Percentiles rank a stretch among this genome's conserved stretches.
Evolutionary conservation across 345 rosid species (phyloP).

Genomic region (Pistacia vera): DNA sequence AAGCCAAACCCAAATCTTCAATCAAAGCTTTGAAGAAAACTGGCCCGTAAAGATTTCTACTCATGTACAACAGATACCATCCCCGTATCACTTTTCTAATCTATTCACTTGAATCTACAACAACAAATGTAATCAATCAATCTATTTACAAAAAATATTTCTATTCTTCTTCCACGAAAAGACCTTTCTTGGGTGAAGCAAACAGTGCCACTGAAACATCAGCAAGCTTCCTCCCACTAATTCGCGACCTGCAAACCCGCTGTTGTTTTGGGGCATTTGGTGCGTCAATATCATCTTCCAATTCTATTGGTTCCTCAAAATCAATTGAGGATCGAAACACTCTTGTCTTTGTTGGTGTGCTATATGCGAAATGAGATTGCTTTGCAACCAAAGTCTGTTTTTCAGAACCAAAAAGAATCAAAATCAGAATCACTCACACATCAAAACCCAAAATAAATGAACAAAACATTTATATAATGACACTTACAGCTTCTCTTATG

Average conservation of each 20-base stretch:
- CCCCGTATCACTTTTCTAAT: not conserved
- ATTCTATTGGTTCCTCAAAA: slow-evolving; percentile 27
- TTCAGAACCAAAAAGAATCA: not conserved
- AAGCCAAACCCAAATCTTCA: slow-evolving; percentile 35
- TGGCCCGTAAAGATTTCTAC: slow-evolving; percentile 24
- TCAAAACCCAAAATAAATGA: not conserved
- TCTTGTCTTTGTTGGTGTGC: slow-evolving; percentile 64
- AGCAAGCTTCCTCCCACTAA: slow-evolving; percentile 42
- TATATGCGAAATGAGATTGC: slow-evolving; percentile 58
- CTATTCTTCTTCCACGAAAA: slow-evolving; percentile 7
- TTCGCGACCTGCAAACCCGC: slow-evolving; percentile 31
- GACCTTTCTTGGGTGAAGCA: slow-evolving; percentile 30
- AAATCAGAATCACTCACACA: not conserved
- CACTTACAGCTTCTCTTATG: slow-evolving; percentile 76
- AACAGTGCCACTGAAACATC: slow-evolving; percentile 61
- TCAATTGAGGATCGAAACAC: slow-evolving; percentile 45
- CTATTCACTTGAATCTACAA: slow-evolving; percentile 23
- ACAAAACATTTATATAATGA: no score
- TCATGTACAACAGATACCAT: slow-evolving; percentile 20
- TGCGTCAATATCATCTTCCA: slow-evolving; percentile 46
- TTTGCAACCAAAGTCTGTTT: slow-evolving; percentile 66
- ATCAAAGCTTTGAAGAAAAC: slow-evolving; percentile 35
- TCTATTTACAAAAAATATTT: slow-evolving; percentile 12
- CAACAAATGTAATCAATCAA: slow-evolving; percentile 10
- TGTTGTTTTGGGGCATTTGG: slow-evolving; percentile 64